These are phyloP conservation scores for Penicillium sp. DNA, from an alignment of 2,329 filamentous ascomycete species.

Conservation along the genomic window DNA sequence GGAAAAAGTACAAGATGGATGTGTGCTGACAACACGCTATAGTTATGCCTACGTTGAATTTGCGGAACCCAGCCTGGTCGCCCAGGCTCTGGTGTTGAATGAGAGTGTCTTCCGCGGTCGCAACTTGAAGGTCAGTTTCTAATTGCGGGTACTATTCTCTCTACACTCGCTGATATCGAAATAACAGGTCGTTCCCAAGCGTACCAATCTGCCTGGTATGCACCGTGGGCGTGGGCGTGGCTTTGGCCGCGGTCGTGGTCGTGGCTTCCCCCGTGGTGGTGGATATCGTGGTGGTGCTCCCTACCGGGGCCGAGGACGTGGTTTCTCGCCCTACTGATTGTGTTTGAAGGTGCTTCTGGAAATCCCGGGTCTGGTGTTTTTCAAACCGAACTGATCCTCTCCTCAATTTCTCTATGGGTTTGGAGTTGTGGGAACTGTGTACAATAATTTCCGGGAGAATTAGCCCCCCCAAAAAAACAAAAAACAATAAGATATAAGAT, in stretches of 20 bases:
- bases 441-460: conserved; percentile 33
- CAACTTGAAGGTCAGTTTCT: conserved; percentile 76
- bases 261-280: conserved; percentile 56
- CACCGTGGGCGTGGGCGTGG: conserved; percentile 64
- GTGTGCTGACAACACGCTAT: conserved; percentile 24
- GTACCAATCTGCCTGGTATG: conserved; percentile 96
- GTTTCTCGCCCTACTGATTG: conserved; percentile 46
- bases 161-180: not conserved
- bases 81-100: conserved; percentile 89
- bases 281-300: conserved; percentile 48
- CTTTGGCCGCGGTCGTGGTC: conserved; percentile 48
- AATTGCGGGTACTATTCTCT: not conserved
- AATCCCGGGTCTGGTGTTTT: conserved; percentile 1
- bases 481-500: not conserved
- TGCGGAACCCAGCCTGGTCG: conserved; percentile 86
- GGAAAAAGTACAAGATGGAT: not conserved
- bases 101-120: conserved; percentile 94
- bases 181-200: conserved; percentile 75
- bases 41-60: conserved; percentile 99
- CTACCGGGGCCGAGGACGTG: conserved; percentile 47
- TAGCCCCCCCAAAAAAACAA: no score
- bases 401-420: conserved; percentile 14
- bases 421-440: conserved; percentile 32
- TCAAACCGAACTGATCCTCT: not conserved
- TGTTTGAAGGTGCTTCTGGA: not conserved